A percentile compares a stretch with the other conserved stretches of the same genome.
phyloP scores from a whole-genome alignment of 2,329 filamentous ascomycete genomes.

The Stachybotrys chlorohalonatus region DNA sequence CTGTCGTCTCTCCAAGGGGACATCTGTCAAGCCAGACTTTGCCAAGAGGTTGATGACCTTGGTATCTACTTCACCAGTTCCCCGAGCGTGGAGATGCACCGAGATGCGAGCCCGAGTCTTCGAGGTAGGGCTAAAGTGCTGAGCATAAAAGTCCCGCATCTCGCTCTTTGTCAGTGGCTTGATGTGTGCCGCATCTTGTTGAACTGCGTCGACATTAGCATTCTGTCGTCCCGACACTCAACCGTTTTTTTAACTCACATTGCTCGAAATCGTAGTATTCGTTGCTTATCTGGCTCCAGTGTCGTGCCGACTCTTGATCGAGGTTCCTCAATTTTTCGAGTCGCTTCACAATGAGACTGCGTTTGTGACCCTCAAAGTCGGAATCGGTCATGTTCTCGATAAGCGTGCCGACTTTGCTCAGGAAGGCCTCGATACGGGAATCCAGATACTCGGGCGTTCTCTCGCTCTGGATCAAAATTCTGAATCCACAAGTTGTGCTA shows the following conservation, averaged over 20 bases:
- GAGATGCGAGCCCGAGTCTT: slow-evolving; percentile 69
- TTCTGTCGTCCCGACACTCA: not conserved
- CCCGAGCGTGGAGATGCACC: slow-evolving; percentile 74
- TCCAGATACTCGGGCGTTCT: slow-evolving; percentile 77
- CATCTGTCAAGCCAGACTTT: slow-evolving; percentile 23
- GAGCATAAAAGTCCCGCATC: slow-evolving; percentile 68
- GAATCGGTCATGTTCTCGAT: slow-evolving; percentile 68
- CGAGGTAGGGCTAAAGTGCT: slow-evolving; percentile 68
- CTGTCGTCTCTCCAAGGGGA: slow-evolving; percentile 31
- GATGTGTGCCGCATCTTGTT: slow-evolving; percentile 68
- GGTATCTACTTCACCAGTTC: slow-evolving; percentile 34
- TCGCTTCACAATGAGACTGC: slow-evolving; percentile 76
- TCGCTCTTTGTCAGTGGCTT: slow-evolving; percentile 69
- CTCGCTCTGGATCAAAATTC: slow-evolving; percentile 91
- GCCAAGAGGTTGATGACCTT: slow-evolving; percentile 32
- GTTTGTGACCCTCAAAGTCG: slow-evolving; percentile 86
- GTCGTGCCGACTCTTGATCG: slow-evolving; percentile 69
- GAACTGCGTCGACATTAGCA: slow-evolving; percentile 36
- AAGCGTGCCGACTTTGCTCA: slow-evolving; percentile 55
- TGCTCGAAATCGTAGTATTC: slow-evolving; percentile 88
- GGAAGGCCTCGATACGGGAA: slow-evolving; percentile 76
- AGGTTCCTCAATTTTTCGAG: slow-evolving; percentile 91
- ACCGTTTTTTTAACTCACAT: slow-evolving; percentile 41
- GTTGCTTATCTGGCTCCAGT: slow-evolving; percentile 77
- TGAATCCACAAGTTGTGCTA: slow-evolving; percentile 73